A percentile compares a stretch with the other conserved stretches of the same genome.
phyloP scores from a whole-genome alignment of 768 basidiomycete genomes.

The Lactarius psammicola region DNA sequence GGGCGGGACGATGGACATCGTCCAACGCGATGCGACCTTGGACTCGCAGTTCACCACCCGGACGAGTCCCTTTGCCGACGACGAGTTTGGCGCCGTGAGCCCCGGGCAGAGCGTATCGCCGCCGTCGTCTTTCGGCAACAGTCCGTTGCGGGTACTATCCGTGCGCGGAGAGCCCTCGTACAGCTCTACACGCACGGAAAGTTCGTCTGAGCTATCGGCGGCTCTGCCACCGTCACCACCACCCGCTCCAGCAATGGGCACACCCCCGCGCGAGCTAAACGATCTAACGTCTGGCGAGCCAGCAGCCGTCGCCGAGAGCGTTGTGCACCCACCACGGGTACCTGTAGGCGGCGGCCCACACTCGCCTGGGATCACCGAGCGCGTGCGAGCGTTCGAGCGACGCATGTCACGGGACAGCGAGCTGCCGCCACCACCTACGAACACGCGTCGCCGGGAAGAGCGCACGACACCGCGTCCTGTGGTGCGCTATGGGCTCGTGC shows the following conservation, averaged over 20 bases:
- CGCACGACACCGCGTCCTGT: constrained; percentile 34
- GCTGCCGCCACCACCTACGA: constrained; percentile 41
- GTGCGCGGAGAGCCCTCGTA: constrained; percentile 20
- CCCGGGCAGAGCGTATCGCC: neutral
- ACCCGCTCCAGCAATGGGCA: neutral
- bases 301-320: neutral
- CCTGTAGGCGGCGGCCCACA: constrained; percentile 1
- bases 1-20: constrained; percentile 66
- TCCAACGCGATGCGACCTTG: constrained; percentile 43
- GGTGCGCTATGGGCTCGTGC: constrained; percentile 65
- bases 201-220: neutral
- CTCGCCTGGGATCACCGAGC: constrained; percentile 43
- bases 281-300: neutral
- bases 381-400: constrained; percentile 58
- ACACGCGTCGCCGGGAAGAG: constrained; percentile 43
- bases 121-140: neutral
- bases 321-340: constrained; percentile 3
- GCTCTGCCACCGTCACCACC: neutral
- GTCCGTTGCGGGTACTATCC: neutral
- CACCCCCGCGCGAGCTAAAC: neutral
- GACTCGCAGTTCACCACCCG: constrained; percentile 19
- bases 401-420: constrained; percentile 50
- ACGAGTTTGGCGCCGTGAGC: constrained; percentile 15
- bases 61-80: neutral
- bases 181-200: constrained; percentile 10